phyloP scores from a whole-genome alignment of 345 rosid genomes.

The Sonneratia alba region DNA sequence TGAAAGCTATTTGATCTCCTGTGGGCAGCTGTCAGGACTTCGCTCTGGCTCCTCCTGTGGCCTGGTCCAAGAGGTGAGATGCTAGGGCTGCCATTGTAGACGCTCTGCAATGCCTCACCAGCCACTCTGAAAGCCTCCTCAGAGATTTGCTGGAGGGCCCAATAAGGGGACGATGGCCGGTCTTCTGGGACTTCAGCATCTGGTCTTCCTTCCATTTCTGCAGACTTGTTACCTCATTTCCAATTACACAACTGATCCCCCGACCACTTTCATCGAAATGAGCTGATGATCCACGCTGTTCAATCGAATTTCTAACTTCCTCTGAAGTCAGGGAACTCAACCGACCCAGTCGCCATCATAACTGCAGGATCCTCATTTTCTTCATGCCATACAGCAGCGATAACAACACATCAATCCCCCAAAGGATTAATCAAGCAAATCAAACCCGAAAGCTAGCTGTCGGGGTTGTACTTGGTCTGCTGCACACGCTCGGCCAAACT shows the following conservation, averaged over 20 bases:
- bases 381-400: background rate
- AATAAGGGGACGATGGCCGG: conserved; percentile 20
- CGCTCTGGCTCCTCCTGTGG: conserved; percentile 56
- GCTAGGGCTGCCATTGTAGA: conserved; percentile 13
- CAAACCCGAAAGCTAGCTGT: background rate
- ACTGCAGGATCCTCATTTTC: background rate
- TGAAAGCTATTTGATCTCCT: conserved; percentile 37
- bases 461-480: background rate
- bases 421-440: background rate
- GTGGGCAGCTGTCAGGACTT: conserved; percentile 26
- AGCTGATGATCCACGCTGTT: background rate
- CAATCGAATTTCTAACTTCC: background rate
- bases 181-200: conserved; percentile 42
- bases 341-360: background rate
- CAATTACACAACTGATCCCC: conserved; percentile 14
- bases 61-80: conserved; percentile 10
- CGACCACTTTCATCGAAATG: background rate
- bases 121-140: conserved; percentile 39
- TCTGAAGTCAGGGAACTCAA: background rate
- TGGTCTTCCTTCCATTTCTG: conserved; percentile 36
- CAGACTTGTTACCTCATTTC: conserved; percentile 23
- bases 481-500: background rate
- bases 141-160: conserved; percentile 24
- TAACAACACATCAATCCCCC: background rate
- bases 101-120: conserved; percentile 32